phyloP scores from a whole-genome alignment of 306 rosid genomes.

The Cucumis melo region DNA sequence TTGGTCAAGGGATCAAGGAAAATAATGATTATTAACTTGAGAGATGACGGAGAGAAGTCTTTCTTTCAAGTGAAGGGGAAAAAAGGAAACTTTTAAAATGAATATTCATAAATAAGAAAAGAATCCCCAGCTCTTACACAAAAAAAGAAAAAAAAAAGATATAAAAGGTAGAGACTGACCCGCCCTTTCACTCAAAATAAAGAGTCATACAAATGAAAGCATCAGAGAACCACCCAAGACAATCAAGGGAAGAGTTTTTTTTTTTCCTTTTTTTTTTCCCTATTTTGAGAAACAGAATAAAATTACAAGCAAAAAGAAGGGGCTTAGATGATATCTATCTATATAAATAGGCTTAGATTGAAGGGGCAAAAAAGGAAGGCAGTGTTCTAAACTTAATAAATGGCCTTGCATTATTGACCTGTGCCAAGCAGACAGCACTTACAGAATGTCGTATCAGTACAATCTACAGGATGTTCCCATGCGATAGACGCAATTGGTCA shows the following conservation, averaged over 20 bases:
- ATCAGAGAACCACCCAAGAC: neutral
- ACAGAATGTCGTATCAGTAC: slow-evolving; percentile 8
- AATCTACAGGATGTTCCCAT: slow-evolving; percentile 6
- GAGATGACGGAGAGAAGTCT: neutral
- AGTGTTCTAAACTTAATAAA: slow-evolving; percentile 3
- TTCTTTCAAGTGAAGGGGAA: neutral
- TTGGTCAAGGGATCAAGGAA: neutral
- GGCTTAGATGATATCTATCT: slow-evolving; percentile 6
- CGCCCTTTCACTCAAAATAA: slow-evolving; percentile 1
- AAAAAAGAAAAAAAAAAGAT: neutral
- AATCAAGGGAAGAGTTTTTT: neutral
- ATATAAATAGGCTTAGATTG: neutral
- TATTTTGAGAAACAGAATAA: neutral
- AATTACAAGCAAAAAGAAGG: slow-evolving; percentile 3
- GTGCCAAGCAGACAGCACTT: slow-evolving; percentile 3
- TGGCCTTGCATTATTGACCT: neutral
- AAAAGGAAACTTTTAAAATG: neutral
- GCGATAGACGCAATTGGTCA: neutral
- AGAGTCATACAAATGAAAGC: slow-evolving; percentile 10
- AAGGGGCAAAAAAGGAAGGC: neutral
- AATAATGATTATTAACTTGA: neutral
- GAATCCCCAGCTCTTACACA: slow-evolving; percentile 6
- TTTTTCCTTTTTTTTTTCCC: neutral
- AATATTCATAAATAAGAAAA: slow-evolving; percentile 6
- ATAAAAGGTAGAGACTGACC: neutral